Conservation (phyloP, 495 filamentous ascomycete genomes). For the Annulohypoxylon maeteangense region DNA sequence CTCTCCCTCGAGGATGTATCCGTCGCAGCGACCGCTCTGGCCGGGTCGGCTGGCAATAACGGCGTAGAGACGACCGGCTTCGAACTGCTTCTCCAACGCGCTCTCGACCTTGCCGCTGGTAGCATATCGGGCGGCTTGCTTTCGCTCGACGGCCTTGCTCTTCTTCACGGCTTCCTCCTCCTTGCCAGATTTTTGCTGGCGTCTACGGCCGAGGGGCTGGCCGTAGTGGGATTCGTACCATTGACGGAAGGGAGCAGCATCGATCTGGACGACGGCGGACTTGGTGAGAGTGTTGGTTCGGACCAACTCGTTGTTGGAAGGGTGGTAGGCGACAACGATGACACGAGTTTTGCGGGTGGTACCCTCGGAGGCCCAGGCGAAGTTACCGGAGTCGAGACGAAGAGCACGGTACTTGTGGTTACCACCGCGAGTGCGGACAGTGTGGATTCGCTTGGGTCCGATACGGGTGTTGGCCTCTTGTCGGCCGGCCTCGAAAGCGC, state of each 20-base stretch:
- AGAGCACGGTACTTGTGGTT: slow-evolving; percentile 99
- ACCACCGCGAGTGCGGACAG: slow-evolving; percentile 97
- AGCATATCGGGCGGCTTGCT: slow-evolving; percentile 87
- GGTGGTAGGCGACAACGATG: slow-evolving; percentile 96
- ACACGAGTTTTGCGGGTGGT: slow-evolving; percentile 98
- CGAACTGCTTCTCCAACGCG: slow-evolving; percentile 96
- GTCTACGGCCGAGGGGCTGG: slow-evolving; percentile 82
- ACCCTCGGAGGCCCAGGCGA: slow-evolving; percentile 98
- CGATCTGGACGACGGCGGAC: slow-evolving; percentile 97
- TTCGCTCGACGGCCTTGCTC: slow-evolving; percentile 91
- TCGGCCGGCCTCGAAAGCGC: slow-evolving; percentile 99
- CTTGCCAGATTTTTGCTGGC: slow-evolving; percentile 79
- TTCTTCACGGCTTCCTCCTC: slow-evolving; percentile 80
- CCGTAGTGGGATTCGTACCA: slow-evolving; percentile 99
- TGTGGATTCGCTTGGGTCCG: slow-evolving; percentile 97
- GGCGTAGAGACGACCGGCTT: slow-evolving; percentile 95
- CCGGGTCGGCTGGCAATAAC: slow-evolving; percentile 91
- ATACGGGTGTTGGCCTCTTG: slow-evolving; percentile 99
- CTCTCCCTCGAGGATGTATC: slow-evolving; percentile 98
- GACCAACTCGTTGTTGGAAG: slow-evolving; percentile 99
- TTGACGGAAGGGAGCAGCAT: slow-evolving; percentile 98
- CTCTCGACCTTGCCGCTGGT: slow-evolving; percentile 90
- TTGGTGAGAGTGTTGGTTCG: slow-evolving; percentile 99
- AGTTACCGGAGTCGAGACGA: slow-evolving; percentile 99
- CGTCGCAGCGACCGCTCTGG: slow-evolving; percentile 94